Evolutionary conservation across 805 yeast genomes (phyloP).

Genomic region (Yamadazyma ubonensis): DNA sequence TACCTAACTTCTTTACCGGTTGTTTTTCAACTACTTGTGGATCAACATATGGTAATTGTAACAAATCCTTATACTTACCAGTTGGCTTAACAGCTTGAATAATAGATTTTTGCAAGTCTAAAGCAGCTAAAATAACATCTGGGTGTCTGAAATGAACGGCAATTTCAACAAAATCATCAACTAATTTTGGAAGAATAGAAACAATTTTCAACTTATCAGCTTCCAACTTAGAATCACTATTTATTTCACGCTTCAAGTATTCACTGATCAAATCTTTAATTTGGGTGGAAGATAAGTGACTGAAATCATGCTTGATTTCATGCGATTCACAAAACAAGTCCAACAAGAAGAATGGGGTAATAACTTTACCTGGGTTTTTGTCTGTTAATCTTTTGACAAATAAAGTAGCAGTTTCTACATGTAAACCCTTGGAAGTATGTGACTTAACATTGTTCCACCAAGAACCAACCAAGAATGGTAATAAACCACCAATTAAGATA

Average conservation of each 20-base stretch:
- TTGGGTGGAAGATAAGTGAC: conserved; percentile 32
- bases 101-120: conserved; percentile 67
- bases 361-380: conserved; percentile 64
- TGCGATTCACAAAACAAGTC: conserved; percentile 62
- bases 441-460: conserved; percentile 90
- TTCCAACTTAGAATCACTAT: conserved; percentile 22
- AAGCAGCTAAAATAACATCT: conserved; percentile 58
- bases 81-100: conserved; percentile 69
- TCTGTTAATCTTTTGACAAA: conserved; percentile 74
- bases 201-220: conserved; percentile 54
- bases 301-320: conserved; percentile 54
- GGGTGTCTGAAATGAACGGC: conserved; percentile 75
- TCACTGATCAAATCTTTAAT: conserved; percentile 52
- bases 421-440: conserved; percentile 79
- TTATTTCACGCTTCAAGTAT: conserved; percentile 55
- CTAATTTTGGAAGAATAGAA: conserved; percentile 60
- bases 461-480: conserved; percentile 76
- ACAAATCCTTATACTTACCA: conserved; percentile 57
- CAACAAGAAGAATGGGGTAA: conserved; percentile 56
- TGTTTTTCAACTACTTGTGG: conserved; percentile 41
- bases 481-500: conserved; percentile 66
- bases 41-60: conserved; percentile 80
- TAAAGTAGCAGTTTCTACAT: conserved; percentile 76
- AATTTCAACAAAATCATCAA: conserved; percentile 75
- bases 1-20: conserved; percentile 63